Conservation (phyloP, 2,329 filamentous ascomycete genomes). For the Alternaria alternata region DNA sequence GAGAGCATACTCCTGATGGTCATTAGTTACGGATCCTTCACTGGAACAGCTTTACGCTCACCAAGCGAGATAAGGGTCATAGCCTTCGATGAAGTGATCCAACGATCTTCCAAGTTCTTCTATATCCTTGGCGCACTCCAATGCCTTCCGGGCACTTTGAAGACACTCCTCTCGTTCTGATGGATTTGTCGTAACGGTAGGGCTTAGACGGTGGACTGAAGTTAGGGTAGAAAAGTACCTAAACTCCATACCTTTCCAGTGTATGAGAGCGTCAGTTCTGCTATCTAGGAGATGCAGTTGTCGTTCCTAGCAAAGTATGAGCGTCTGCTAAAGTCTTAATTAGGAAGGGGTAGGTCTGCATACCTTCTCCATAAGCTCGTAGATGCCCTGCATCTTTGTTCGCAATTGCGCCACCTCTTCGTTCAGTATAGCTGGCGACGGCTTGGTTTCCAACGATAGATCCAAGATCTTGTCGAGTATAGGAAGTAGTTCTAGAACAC, state of each 20-base stretch:
- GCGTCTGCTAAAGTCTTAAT: neutral
- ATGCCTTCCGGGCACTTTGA: conserved; percentile 41
- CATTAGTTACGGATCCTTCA: conserved; percentile 13
- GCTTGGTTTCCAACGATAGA: conserved; percentile 31
- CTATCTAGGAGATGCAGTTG: conserved; percentile 27
- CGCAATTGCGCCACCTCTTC: conserved; percentile 34
- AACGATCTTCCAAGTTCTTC: conserved; percentile 32
- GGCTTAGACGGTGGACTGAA: conserved; percentile 43
- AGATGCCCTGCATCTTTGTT: conserved; percentile 33
- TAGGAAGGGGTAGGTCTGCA: neutral
- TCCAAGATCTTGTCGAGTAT: conserved; percentile 42
- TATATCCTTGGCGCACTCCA: conserved; percentile 39
- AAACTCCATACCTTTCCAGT: conserved; percentile 46
- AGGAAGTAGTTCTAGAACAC: conserved; percentile 38
- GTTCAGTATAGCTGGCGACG: conserved; percentile 19
- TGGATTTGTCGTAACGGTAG: conserved; percentile 37
- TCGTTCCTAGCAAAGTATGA: conserved; percentile 26
- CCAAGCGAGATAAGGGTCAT: conserved; percentile 42
- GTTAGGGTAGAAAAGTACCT: conserved; percentile 45
- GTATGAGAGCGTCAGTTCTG: conserved; percentile 34
- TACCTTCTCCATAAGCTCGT: conserved; percentile 34
- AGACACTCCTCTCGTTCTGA: conserved; percentile 44
- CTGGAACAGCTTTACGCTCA: conserved; percentile 11
- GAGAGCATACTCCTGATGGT: conserved; percentile 42
- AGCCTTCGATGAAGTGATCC: conserved; percentile 42